phyloP scores from a whole-genome alignment of 495 filamentous ascomycete species.

The Penicillium longicatenatum region DNA sequence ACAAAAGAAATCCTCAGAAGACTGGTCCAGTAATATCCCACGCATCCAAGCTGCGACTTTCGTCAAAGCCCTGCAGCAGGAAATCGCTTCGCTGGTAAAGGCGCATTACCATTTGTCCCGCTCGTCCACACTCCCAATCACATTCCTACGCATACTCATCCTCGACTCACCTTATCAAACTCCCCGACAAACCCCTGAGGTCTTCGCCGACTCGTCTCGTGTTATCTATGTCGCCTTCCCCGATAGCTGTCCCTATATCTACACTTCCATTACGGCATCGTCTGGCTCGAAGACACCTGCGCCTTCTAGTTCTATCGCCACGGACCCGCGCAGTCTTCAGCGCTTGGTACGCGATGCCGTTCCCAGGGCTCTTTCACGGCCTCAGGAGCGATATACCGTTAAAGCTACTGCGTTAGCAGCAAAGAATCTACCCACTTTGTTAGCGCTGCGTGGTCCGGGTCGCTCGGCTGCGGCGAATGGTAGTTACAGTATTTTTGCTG shows the following conservation, averaged over 20 bases:
- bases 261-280: slow-evolving; percentile 60
- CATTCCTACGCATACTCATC: slow-evolving; percentile 74
- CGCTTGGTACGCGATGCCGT: slow-evolving; percentile 72
- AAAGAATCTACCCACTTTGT: slow-evolving; percentile 65
- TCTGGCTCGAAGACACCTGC: slow-evolving; percentile 30
- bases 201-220: slow-evolving; percentile 57
- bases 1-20: slow-evolving; percentile 22
- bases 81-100: slow-evolving; percentile 73
- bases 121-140: slow-evolving; percentile 61
- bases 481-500: slow-evolving; percentile 77
- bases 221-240: slow-evolving; percentile 80
- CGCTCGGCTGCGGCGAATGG: slow-evolving; percentile 68
- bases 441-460: slow-evolving; percentile 65
- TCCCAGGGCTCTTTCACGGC: slow-evolving; percentile 73
- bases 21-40: slow-evolving; percentile 56
- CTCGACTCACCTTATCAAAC: slow-evolving; percentile 71
- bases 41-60: slow-evolving; percentile 78
- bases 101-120: slow-evolving; percentile 76
- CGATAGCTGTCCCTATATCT: slow-evolving; percentile 72
- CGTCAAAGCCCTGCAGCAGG: slow-evolving; percentile 67
- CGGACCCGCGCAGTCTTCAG: slow-evolving; percentile 63
- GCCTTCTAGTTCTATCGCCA: slow-evolving; percentile 33
- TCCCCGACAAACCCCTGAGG: slow-evolving; percentile 35
- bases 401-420: slow-evolving; percentile 66
- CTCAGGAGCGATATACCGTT: slow-evolving; percentile 66